These are phyloP conservation scores for Corniculantispora saksenae DNA, from an alignment of 2,329 filamentous ascomycete genomes.

Conservation along the genomic window DNA sequence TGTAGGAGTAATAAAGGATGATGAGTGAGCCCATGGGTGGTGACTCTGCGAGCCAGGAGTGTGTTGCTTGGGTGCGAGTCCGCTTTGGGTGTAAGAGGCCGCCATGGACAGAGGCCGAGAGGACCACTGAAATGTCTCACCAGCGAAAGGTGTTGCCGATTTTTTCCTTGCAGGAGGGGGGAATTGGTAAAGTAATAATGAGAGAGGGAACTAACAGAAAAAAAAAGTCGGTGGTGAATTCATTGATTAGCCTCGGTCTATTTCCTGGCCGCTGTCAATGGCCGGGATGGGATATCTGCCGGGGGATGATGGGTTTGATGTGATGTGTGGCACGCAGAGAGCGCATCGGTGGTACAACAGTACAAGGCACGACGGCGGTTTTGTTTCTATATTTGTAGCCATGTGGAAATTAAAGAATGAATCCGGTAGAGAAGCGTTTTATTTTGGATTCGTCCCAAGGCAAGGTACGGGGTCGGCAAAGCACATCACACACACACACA, in stretches of 20 bases:
- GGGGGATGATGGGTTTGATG: neutral
- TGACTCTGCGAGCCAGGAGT: no score
- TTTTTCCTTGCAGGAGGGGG: neutral
- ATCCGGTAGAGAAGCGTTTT: no score
- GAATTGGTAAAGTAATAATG: no score
- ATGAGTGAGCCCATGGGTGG: no score
- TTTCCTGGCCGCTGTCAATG: neutral
- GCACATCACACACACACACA: no score
- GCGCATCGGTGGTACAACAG: no score
- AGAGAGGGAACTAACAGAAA: neutral
- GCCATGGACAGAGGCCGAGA: neutral
- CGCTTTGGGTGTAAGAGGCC: conserved; percentile 13
- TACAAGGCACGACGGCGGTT: no score
- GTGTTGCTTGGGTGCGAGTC: neutral
- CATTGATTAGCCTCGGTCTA: neutral
- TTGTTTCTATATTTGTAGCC: conserved; percentile 5
- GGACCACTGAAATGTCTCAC: conserved; percentile 16
- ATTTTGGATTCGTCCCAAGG: neutral
- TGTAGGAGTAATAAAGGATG: no score
- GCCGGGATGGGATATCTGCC: neutral
- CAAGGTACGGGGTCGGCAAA: neutral
- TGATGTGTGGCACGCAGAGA: no score
- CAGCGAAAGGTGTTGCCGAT: conserved; percentile 6
- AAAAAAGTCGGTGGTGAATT: no score
- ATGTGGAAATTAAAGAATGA: neutral